Base-by-base conservation (phyloP, 2,329 filamentous ascomycete species). In the Periconia sp. region DNA sequence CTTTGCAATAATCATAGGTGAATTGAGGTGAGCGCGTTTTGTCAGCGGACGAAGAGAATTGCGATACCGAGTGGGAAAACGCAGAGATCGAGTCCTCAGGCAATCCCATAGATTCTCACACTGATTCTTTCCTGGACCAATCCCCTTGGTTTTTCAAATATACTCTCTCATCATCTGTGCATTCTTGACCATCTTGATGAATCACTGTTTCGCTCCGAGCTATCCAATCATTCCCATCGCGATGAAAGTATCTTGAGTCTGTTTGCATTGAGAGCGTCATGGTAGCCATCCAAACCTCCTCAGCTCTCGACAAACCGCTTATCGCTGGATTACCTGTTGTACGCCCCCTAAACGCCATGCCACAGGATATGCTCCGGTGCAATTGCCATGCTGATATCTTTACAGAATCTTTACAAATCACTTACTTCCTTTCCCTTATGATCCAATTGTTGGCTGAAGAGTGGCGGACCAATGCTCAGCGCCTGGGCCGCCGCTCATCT, bases 401-500 rank as follows among this genome's bases (percentile, higher is more conserved):
- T 41, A 54, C 50, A 56, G n/a, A 43, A 45, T 43, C 40, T 48
- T 44, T 45, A 48, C 45, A 48, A 29, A 41, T 41, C 25, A 11
- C 26, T 16, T 18, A 7, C 10, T 25, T 43, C 43, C 40, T 42
- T 40, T 32, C 23, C 10, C 35, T 17, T 16, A 10, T 13, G 31
- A 21, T 19, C 16, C 8, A 9, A 7, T 21, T 9, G 23, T 25
- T 25, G 23, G 8, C 23, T 12, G 23, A 25, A 25, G 23, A 25
- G 23, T 25, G 23, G 12, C 7, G 23, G 7, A 7, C 23, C 23
- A 8, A 25, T 11, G n/a, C 15, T 59, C 51, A 68, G 43, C 72
- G 61, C 76, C 86, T 86, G 52, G 83, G 80, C 60, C 80, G 79
- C 67, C 85, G 84, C 71, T 95, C 90, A 21, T 30, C 43, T 12